Conservation (phyloP, 2,329 filamentous ascomycete species). For the Seiridium unicorne region DNA sequence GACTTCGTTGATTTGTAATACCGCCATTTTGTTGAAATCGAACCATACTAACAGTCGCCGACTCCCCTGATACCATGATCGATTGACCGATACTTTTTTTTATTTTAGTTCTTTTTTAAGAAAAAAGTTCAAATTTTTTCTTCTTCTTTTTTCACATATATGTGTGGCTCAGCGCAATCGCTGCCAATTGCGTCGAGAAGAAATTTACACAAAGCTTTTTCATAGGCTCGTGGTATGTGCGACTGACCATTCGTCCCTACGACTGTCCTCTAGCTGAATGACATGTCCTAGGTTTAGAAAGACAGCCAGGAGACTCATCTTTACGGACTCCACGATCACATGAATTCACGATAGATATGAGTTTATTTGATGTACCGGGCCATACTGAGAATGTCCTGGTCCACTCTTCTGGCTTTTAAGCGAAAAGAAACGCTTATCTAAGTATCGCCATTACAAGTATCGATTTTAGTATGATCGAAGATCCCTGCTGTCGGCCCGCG, state of each 20-base stretch:
- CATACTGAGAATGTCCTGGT: no score
- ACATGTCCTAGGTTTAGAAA: not conserved
- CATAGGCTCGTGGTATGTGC: not conserved
- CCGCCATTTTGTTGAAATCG: no score
- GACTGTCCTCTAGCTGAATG: not conserved
- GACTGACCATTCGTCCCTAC: not conserved
- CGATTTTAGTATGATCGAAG: no score
- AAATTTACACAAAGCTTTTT: not conserved
- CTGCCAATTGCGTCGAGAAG: not conserved
- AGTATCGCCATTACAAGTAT: no score
- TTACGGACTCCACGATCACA: not conserved
- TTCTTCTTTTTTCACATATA: not conserved
- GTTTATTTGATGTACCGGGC: no score
- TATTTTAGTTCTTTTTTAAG: not conserved
- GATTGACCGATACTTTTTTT: not conserved
- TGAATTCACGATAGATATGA: not conserved
- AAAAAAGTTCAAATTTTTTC: not conserved
- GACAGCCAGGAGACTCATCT: not conserved
- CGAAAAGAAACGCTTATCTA: no score
- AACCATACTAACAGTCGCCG: no score
- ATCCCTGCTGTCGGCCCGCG: no score
- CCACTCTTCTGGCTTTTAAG: no score
- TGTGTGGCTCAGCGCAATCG: no score
- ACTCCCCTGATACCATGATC: no score
- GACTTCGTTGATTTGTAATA: no score